These are phyloP conservation scores for Clarireedia hainanense DNA, from an alignment of 2,329 filamentous ascomycete genomes.

Conservation along the genomic window DNA sequence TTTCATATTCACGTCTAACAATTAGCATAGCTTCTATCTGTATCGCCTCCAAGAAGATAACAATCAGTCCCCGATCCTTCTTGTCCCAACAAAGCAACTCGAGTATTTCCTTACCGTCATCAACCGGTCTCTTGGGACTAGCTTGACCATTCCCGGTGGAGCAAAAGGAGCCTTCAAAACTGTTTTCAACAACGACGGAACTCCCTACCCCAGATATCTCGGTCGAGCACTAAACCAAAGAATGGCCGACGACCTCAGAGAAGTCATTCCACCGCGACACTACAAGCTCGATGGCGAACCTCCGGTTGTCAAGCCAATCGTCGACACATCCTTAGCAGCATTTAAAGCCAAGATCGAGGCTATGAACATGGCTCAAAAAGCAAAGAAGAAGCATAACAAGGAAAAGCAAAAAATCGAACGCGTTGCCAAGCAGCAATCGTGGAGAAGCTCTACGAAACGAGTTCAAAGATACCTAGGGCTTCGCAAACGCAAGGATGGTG, in stretches of 20 bases:
- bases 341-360: conserved; percentile 49
- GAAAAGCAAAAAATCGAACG: conserved; percentile 43
- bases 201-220: conserved; percentile 60
- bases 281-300: conserved; percentile 24
- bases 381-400: conserved; percentile 36
- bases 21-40: conserved; percentile 54
- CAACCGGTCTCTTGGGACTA: conserved; percentile 48
- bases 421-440: conserved; percentile 41
- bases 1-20: background rate
- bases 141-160: conserved; percentile 49
- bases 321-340: conserved; percentile 32
- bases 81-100: conserved; percentile 62
- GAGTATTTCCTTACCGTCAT: conserved; percentile 55
- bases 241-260: conserved; percentile 17
- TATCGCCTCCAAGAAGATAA: conserved; percentile 41
- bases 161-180: conserved; percentile 49
- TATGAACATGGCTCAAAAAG: conserved; percentile 41
- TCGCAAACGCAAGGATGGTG: conserved; percentile 30
- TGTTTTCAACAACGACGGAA: conserved; percentile 51
- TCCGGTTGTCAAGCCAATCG: conserved; percentile 24
- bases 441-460: conserved; percentile 51
- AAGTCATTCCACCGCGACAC: conserved; percentile 27
- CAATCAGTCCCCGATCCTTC: conserved; percentile 47
- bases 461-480: conserved; percentile 66
- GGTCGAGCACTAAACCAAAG: conserved; percentile 44